phyloP scores from a whole-genome alignment of 805 yeast genomes.

The Schwanniomyces occidentalis region DNA sequence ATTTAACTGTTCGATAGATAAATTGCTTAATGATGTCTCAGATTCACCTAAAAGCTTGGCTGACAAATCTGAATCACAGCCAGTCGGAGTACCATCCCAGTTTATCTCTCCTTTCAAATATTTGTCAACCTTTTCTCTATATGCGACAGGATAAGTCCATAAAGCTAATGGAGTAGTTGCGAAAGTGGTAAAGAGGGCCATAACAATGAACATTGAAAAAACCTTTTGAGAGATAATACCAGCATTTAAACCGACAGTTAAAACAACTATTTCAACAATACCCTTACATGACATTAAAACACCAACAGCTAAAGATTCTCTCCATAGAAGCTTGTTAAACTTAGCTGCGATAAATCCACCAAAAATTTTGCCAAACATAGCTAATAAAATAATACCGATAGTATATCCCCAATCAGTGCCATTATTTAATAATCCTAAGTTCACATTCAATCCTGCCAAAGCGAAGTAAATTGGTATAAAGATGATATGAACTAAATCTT shows the following conservation, averaged over 20 bases:
- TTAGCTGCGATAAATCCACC: conserved; percentile 72
- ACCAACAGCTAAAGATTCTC: conserved; percentile 77
- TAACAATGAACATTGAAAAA: conserved; percentile 78
- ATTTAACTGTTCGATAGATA: conserved; percentile 15
- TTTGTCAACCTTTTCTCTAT: conserved; percentile 52
- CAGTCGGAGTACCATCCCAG: conserved; percentile 25
- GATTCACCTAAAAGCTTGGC: background rate
- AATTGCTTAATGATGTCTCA: conserved; percentile 1
- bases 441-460: conserved; percentile 70
- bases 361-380: conserved; percentile 62
- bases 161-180: conserved; percentile 76
- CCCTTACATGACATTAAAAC: conserved; percentile 87
- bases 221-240: conserved; percentile 63
- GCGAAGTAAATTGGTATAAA: conserved; percentile 80
- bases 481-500: conserved; percentile 70
- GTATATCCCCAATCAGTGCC: conserved; percentile 82
- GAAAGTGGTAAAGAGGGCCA: conserved; percentile 79
- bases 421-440: conserved; percentile 59
- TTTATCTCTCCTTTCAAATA: conserved; percentile 24
- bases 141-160: conserved; percentile 58
- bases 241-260: conserved; percentile 72
- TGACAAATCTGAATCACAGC: conserved; percentile 6
- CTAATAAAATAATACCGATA: conserved; percentile 64
- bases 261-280: conserved; percentile 79
- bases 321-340: conserved; percentile 61